phyloP scores from a whole-genome alignment of 2,329 filamentous ascomycete genomes.

The Fusarium verticillioides region DNA sequence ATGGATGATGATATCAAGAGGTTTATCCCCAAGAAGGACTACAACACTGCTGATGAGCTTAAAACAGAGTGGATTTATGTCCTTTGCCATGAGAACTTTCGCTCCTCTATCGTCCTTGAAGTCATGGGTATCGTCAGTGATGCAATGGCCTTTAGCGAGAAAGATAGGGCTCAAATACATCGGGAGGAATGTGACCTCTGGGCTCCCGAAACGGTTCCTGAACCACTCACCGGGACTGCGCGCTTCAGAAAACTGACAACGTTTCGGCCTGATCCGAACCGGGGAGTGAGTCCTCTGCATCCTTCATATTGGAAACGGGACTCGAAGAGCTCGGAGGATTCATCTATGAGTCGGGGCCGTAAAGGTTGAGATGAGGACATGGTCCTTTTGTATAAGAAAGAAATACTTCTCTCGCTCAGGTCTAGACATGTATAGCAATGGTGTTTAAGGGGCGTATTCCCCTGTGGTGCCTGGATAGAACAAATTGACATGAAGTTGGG shows the following conservation, averaged over 20 bases:
- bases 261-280: background rate
- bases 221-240: background rate
- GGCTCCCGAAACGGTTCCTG: background rate
- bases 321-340: background rate
- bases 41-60: background rate
- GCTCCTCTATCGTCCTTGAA: conserved; percentile 2
- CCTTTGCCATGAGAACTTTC: conserved; percentile 1
- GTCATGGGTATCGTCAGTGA: conserved; percentile 5
- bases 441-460: background rate
- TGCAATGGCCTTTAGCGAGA: background rate
- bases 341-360: background rate
- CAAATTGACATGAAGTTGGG: background rate
- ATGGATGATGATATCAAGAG: conserved; percentile 22
- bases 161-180: conserved; percentile 3
- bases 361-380: background rate
- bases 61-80: conserved; percentile 6
- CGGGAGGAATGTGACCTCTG: conserved; percentile 16
- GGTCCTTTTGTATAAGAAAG: no score
- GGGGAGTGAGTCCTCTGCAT: background rate
- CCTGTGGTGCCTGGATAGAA: background rate
- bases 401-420: background rate
- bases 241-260: background rate
- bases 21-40: background rate
- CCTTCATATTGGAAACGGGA: background rate
- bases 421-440: background rate